Evolutionary conservation across 768 basidiomycete species (phyloP).

Genomic region (Naganishia vaughanmartiniae): DNA sequence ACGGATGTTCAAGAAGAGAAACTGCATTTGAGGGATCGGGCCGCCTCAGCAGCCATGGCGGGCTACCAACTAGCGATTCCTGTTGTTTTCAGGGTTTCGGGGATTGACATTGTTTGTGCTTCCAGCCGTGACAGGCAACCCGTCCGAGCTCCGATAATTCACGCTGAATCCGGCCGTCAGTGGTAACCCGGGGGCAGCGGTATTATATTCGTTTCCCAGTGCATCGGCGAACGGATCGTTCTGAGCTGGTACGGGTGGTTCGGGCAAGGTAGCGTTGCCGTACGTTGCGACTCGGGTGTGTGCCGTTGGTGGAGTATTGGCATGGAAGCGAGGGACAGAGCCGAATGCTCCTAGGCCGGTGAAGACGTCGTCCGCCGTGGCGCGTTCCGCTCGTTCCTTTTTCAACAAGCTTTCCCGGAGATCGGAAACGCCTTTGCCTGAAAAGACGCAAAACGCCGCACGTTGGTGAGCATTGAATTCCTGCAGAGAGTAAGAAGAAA

Average conservation of each 20-base stretch:
- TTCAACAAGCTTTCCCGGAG: conserved; percentile 68
- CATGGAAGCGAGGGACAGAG: background rate
- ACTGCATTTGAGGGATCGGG: no score
- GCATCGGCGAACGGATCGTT: conserved; percentile 1
- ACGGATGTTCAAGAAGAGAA: no score
- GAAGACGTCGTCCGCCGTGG: conserved; percentile 3
- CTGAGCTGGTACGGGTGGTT: conserved; percentile 3
- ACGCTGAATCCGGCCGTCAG: background rate
- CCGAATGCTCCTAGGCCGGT: background rate
- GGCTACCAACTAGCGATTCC: no score
- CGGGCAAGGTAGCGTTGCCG: conserved; percentile 7
- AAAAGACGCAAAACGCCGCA: conserved; percentile 91
- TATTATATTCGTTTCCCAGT: background rate
- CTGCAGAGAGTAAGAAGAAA: conserved; percentile 53
- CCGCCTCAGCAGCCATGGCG: no score
- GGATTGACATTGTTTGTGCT: no score
- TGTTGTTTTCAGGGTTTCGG: no score
- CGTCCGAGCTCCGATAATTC: conserved; percentile 2
- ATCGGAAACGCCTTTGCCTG: conserved; percentile 80
- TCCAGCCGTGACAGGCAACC: background rate
- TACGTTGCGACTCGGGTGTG: background rate
- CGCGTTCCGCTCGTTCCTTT: conserved; percentile 27
- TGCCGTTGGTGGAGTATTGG: background rate
- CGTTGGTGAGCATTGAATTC: conserved; percentile 89
- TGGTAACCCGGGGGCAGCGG: background rate